Evolutionary conservation across 805 yeast species (phyloP), one percentile per base, ranked within the genome.

Genomic region (Saccharomycopsis amapae): DNA sequence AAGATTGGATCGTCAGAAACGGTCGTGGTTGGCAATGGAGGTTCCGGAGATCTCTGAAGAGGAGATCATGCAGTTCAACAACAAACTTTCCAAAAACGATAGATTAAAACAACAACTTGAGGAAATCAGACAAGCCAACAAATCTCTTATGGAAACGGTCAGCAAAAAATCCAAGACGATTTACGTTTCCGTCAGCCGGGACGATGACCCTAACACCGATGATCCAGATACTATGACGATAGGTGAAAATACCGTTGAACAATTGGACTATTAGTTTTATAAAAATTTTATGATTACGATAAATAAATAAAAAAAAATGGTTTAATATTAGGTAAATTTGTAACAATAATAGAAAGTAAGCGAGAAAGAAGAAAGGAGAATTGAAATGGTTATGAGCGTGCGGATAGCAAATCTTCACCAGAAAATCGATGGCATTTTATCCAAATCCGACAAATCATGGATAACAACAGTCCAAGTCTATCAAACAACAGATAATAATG

Each of bases 31-130:
- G 7, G 15, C 19, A 13, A 19, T 40, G 15, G 17, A 36, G 10
- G 40, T 19, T 19, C 19, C 40, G 15, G 23, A 36, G 23, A 7
- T 36, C 6, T 36, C 13, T 6, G 15, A 15, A 12, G 26, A 7
- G n/a, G 23, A 20, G n/a, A n/a, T n/a, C n/a, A n/a, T n/a, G n/a
- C n/a, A n/a, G n/a, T n/a, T n/a, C n/a, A n/a, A n/a, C n/a, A n/a
- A n/a, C n/a, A n/a, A n/a, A n/a, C n/a, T n/a, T n/a, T n/a, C n/a
- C n/a, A n/a, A n/a, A n/a, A n/a, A n/a, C n/a, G n/a, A n/a, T n/a
- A n/a, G n/a, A n/a, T n/a, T n/a, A n/a, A 40, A 41, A 23, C 10
- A 39, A 25, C 42, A 41, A n/a, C 22, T 45, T 5, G 41, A 35
- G 10, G 41, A 45, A 23, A 19, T 41, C 24, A 34, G 13, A 4